Base-by-base conservation (phyloP, 371 early-diverging fungal species). In the Rhizopus arrhizus region DNA sequence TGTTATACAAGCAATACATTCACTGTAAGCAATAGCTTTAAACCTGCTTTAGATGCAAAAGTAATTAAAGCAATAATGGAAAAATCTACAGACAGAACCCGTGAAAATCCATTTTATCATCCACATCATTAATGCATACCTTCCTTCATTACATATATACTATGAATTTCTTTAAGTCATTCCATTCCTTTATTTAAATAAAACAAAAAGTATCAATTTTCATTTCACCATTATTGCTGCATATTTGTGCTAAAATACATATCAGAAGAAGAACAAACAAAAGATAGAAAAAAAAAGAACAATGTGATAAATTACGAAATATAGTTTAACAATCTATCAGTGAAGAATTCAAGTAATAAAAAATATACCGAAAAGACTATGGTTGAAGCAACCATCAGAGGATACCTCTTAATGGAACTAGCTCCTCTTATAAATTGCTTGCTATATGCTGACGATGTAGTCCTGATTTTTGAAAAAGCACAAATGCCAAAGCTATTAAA, bases 1-100 rank as follows among this genome's bases (percentile, higher is more conserved):
- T 58, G 58, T 50, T 58, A 58, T 48, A 50, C 58, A 50, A 50
- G 58, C 53, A 58, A 58, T 58, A 41, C 59, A 58, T 58, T 58
- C 52, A 49, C 2, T 49, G 28, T 58, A 29, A 31, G 36, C 12
- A 42, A 58, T 41, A 50, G 51, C 38, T 58, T 58, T 58, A 36
- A 29, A 56, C 57, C 57, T 43, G 57, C 57, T 34, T 56, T 56
- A 56, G 47, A 56, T 56, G 48, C 57, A 34, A 56, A 56, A 34
- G 48, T 56, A 56, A 46, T 56, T 34, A 56, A 56, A 34, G 57
- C 57, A 56, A 46, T 56, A 34, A 47, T 56, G 57, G 57, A 56
- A 34, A 56, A 56, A 56, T 56, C 57, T 11, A n/a, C 34, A 56
- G 57, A 56, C 57, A 56, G 57, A 34, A 56, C 12, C 57, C 57